These are phyloP conservation scores for Nakazawaea siamensis DNA, from an alignment of 805 yeast genomes.

Conservation along the genomic window DNA sequence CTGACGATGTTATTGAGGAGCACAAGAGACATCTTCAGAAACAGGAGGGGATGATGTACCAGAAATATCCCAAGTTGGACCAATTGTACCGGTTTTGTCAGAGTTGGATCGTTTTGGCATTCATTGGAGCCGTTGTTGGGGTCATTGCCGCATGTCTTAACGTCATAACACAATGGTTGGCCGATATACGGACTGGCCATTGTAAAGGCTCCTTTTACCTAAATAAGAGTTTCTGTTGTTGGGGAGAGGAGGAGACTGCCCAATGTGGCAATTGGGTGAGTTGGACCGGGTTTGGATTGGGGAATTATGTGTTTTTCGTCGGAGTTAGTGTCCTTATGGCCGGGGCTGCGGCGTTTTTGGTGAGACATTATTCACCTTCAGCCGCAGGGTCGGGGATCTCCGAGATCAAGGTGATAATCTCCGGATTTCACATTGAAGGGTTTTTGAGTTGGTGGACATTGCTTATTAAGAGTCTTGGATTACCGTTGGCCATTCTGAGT, in stretches of 20 bases:
- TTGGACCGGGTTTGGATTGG: constrained; percentile 42
- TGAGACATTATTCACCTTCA: constrained; percentile 65
- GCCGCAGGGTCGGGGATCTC: constrained; percentile 98
- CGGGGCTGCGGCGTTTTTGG: constrained; percentile 55
- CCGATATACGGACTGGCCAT: constrained; percentile 69
- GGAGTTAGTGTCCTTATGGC: constrained; percentile 55
- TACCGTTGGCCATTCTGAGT: constrained; percentile 88
- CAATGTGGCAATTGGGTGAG: constrained; percentile 61
- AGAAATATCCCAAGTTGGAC: constrained; percentile 14
- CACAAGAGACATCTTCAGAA: constrained; percentile 25
- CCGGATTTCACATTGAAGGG: constrained; percentile 77
- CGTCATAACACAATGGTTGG: constrained; percentile 80
- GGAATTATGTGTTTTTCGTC: constrained; percentile 54
- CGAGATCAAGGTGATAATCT: constrained; percentile 89
- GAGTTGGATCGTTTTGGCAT: constrained; percentile 67
- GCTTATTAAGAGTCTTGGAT: constrained; percentile 64
- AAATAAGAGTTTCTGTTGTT: constrained; percentile 75
- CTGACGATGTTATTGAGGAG: constrained; percentile 47
- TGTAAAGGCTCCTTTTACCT: constrained; percentile 66
- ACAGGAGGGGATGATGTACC: constrained; percentile 12
- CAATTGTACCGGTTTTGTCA: constrained; percentile 31
- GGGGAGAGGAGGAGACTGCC: constrained; percentile 39
- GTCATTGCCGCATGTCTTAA: constrained; percentile 75
- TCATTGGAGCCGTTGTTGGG: constrained; percentile 75
- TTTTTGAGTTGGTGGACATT: constrained; percentile 72